A percentile compares a stretch with the other conserved stretches of the same genome.
Evolutionary conservation across 371 early-diverging fungal species (phyloP).

Genomic region (Mucor saturninus): DNA sequence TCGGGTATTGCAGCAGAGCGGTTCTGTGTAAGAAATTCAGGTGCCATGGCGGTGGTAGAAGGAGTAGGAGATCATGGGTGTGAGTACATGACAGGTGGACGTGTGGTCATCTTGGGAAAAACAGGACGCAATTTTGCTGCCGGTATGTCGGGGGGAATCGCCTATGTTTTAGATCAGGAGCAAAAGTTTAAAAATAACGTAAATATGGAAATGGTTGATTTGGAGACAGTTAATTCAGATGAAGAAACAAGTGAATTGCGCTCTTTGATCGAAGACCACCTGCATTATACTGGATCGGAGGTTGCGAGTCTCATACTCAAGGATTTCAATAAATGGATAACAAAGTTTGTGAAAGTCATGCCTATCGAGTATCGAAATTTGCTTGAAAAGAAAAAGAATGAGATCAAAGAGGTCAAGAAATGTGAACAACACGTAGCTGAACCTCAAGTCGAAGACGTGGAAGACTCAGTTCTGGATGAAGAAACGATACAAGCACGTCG

Average conservation of each 20-base stretch:
- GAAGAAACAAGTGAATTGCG: constrained; percentile 80
- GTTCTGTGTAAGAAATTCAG: constrained; percentile 97
- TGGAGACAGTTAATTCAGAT: constrained; percentile 78
- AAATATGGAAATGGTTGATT: constrained; percentile 90
- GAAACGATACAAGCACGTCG: constrained; percentile 66
- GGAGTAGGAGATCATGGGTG: constrained; percentile 98
- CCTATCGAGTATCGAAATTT: constrained; percentile 89
- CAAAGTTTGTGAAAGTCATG: constrained; percentile 91
- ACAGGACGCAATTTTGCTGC: constrained; percentile 96
- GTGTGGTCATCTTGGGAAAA: constrained; percentile 80
- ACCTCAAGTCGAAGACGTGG: constrained; percentile 79
- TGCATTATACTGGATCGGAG: constrained; percentile 79
- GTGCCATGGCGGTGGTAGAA: constrained; percentile 95
- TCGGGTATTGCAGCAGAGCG: constrained; percentile 97
- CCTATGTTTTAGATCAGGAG: constrained; percentile 78
- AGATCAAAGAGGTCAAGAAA: constrained; percentile 33
- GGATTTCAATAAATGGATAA: constrained; percentile 71
- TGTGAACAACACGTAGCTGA: constrained; percentile 38
- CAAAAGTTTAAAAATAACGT: constrained; percentile 66
- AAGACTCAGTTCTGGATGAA: constrained; percentile 85
- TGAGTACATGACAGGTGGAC: constrained; percentile 98
- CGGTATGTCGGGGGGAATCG: constrained; percentile 94
- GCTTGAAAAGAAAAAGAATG: constrained; percentile 59
- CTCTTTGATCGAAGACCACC: constrained; percentile 81
- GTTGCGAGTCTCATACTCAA: constrained; percentile 75